phyloP scores from a whole-genome alignment of 2,329 filamentous ascomycete species.

The Hortaea sp. region DNA sequence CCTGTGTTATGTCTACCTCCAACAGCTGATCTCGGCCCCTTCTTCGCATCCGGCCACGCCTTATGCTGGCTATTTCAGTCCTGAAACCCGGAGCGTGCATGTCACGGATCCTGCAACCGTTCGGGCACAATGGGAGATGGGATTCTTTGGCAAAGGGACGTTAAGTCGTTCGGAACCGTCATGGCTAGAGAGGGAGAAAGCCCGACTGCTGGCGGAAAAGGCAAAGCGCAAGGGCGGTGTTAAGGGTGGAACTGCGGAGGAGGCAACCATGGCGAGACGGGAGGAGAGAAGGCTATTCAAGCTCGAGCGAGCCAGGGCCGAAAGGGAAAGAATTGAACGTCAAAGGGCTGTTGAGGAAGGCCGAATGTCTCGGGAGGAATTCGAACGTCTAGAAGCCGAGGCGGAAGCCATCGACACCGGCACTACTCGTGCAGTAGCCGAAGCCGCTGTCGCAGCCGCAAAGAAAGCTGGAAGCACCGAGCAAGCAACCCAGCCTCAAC shows the following conservation, averaged over 20 bases:
- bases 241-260: constrained; percentile 57
- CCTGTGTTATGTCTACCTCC: constrained; percentile 66
- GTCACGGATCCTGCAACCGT: constrained; percentile 68
- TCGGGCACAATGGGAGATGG: constrained; percentile 83
- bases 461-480: neutral
- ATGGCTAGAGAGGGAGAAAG: constrained; percentile 78
- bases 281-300: constrained; percentile 77
- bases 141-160: constrained; percentile 92
- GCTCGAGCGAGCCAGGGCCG: constrained; percentile 78
- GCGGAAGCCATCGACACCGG: neutral
- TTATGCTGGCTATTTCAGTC: constrained; percentile 71
- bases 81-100: constrained; percentile 71
- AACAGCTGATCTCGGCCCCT: constrained; percentile 57
- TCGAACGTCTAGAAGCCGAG: neutral
- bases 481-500: neutral
- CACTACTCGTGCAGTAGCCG: neutral
- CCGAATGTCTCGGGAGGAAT: constrained; percentile 8
- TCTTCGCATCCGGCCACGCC: constrained; percentile 53
- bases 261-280: constrained; percentile 64
- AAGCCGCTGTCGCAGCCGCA: neutral
- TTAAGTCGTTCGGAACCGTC: constrained; percentile 90
- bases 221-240: constrained; percentile 1
- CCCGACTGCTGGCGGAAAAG: constrained; percentile 42
- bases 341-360: constrained; percentile 49
- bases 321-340: constrained; percentile 72